Evolutionary conservation across 2,329 filamentous ascomycete species (phyloP).

Genomic region (Sporothrix pallida): DNA sequence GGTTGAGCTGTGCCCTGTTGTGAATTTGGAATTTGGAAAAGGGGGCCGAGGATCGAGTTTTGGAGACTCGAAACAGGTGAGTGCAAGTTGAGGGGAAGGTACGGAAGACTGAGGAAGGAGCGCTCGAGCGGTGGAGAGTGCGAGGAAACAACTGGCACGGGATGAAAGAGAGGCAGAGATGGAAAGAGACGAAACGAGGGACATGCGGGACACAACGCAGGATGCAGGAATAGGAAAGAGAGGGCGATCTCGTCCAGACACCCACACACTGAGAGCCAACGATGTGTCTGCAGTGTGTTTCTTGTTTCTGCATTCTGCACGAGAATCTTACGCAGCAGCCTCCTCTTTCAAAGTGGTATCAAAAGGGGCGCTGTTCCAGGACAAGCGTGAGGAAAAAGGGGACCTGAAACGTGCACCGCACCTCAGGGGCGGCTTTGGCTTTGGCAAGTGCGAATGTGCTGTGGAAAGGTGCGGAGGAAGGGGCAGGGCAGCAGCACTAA

Average conservation of each 20-base stretch:
- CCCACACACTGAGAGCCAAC: background rate
- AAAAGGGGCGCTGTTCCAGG: slow-evolving; percentile 24
- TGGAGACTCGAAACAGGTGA: slow-evolving; percentile 25
- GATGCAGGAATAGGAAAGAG: background rate
- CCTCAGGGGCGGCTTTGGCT: slow-evolving; percentile 29
- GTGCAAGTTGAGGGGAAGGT: background rate
- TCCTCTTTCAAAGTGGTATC: slow-evolving; percentile 15
- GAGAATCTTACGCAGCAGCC: background rate
- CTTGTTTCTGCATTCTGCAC: background rate
- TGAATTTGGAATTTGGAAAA: slow-evolving; percentile 21
- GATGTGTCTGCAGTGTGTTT: slow-evolving; percentile 1
- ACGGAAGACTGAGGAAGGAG: slow-evolving; percentile 14
- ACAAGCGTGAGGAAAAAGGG: slow-evolving; percentile 21
- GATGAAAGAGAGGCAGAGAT: background rate
- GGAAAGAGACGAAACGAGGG: slow-evolving; percentile 9
- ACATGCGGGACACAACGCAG: slow-evolving; percentile 1
- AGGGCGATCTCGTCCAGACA: slow-evolving; percentile 21
- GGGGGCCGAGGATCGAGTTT: slow-evolving; percentile 20
- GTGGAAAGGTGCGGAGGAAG: slow-evolving; percentile 21
- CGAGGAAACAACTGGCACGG: slow-evolving; percentile 11
- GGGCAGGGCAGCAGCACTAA: slow-evolving; percentile 14
- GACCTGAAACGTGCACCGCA: slow-evolving; percentile 35
- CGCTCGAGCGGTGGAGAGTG: slow-evolving; percentile 8
- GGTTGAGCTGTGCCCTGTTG: background rate
- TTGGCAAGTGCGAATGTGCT: slow-evolving; percentile 5